Conservation (phyloP, 2,329 filamentous ascomycete genomes). For the Talaromyces sp. region DNA sequence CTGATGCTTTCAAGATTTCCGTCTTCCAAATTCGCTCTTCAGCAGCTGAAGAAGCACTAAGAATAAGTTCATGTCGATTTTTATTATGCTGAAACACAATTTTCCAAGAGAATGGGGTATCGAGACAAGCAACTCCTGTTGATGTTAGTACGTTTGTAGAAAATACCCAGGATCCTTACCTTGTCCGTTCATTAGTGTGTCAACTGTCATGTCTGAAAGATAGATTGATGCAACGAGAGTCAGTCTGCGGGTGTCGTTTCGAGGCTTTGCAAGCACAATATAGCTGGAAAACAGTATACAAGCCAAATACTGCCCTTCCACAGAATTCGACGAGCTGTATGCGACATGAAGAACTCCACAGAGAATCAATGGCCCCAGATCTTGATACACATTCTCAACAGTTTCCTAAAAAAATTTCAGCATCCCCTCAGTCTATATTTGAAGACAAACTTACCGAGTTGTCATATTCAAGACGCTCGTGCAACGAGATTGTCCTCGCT, state of each 20-base stretch:
- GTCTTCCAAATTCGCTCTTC: conserved; percentile 78
- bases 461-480: conserved; percentile 72
- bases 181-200: conserved; percentile 29
- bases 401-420: conserved; percentile 15
- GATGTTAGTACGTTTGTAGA: background rate
- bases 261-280: conserved; percentile 66
- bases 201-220: conserved; percentile 40
- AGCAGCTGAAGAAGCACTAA: conserved; percentile 75
- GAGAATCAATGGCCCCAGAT: conserved; percentile 72
- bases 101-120: conserved; percentile 87
- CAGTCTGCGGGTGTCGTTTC: conserved; percentile 62
- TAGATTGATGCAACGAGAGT: conserved; percentile 69
- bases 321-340: conserved; percentile 65
- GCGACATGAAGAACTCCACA: conserved; percentile 80
- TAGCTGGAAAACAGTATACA: conserved; percentile 78
- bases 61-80: conserved; percentile 74
- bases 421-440: background rate
- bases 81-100: conserved; percentile 73
- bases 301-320: conserved; percentile 76
- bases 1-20: conserved; percentile 54
- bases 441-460: conserved; percentile 54
- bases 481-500: conserved; percentile 77
- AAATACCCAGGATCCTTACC: conserved; percentile 24
- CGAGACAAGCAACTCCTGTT: conserved; percentile 78
- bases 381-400: conserved; percentile 59